Conservation (phyloP, 202 grass and related monocot species). For the Eragrostis tef region DNA sequence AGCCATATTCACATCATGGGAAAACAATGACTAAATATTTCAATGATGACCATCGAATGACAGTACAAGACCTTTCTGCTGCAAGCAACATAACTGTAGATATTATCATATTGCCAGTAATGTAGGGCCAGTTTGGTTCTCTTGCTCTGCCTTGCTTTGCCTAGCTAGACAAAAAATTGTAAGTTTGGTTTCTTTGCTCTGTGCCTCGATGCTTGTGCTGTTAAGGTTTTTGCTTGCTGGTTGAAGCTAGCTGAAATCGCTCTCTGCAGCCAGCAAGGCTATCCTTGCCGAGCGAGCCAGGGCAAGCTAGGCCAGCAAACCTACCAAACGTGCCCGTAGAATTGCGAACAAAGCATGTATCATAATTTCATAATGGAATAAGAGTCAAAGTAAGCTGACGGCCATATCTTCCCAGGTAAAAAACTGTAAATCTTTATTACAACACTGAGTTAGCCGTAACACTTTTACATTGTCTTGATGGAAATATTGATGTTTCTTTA, state of each 20-base stretch:
- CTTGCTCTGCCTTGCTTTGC: no score
- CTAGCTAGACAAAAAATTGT: no score
- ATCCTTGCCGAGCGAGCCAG: no score
- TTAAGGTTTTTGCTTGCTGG: no score
- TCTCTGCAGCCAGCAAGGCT: no score
- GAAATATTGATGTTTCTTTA: neutral
- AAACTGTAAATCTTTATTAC: slow-evolving; percentile 1
- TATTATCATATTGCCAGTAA: neutral
- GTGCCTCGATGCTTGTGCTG: no score
- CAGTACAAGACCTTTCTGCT: neutral
- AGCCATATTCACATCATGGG: neutral
- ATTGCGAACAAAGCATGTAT: neutral
- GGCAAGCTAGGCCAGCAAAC: no score
- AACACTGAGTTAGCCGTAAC: neutral
- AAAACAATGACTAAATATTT: neutral
- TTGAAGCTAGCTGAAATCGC: no score
- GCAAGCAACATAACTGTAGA: neutral
- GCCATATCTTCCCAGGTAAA: neutral
- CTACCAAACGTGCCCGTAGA: no score
- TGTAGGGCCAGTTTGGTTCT: no score
- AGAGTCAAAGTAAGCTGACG: slow-evolving; percentile 11
- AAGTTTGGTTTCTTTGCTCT: no score
- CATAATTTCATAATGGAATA: slow-evolving; percentile 1
- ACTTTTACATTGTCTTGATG: neutral
- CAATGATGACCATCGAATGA: neutral